These are phyloP conservation scores for carrot (Daucus carota) DNA, from an alignment of 129 eudicot genomes.

Conservation along the genomic window DH1_v3.0 NC_030388.2:319501-320000, in stretches of 20 bases:
- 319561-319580: not conserved
- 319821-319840: too few species aligned
- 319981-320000: not conserved
- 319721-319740: too few species aligned
- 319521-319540: not conserved
- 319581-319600: not conserved
- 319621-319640: conserved; percentile 18
- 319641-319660: conserved; percentile 7
- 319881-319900: not conserved
- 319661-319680: not conserved
- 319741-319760: too few species aligned
- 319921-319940: too few species aligned
- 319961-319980: not conserved
- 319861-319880: not conserved
- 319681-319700: conserved; percentile 13
- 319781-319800: not conserved
- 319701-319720: conserved; percentile 12
- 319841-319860: not conserved
- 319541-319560: conserved; percentile 1
- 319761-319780: not conserved
- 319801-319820: too few species aligned
- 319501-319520: too few species aligned
- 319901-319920: not conserved
- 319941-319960: not conserved
- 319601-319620: conserved; percentile 12